Evolutionary conservation across 2,329 filamentous ascomycete genomes (phyloP).

Genomic region (Paecilomyces variotii): DNA sequence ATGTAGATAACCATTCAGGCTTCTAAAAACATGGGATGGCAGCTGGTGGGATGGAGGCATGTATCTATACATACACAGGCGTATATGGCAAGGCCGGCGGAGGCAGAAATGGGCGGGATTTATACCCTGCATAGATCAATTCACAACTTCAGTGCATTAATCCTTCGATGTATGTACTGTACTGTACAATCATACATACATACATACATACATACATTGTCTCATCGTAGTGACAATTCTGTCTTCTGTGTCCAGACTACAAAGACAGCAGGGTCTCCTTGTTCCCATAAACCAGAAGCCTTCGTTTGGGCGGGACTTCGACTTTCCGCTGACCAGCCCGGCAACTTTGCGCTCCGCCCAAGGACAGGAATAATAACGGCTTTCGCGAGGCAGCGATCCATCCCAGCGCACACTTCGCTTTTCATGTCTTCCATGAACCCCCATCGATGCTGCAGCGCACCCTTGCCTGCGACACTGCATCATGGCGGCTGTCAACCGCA

Average conservation of each 20-base stretch:
- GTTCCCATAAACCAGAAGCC: too few species aligned
- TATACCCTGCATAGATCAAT: neutral
- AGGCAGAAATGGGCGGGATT: neutral
- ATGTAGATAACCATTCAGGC: neutral
- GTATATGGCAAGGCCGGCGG: too few species aligned
- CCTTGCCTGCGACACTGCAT: slow-evolving; percentile 21
- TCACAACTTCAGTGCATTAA: neutral
- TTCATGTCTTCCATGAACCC: neutral
- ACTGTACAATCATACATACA: too few species aligned
- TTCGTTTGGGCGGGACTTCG: neutral
- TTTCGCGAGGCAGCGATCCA: neutral
- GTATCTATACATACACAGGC: neutral
- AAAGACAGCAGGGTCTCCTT: neutral
- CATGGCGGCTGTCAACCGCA: slow-evolving; percentile 35
- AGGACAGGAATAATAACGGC: neutral
- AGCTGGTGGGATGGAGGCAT: neutral
- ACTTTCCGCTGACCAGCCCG: neutral
- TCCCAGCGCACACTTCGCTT: neutral
- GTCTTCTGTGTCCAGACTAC: neutral
- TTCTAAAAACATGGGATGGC: neutral
- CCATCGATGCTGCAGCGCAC: slow-evolving; percentile 20
- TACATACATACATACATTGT: too few species aligned
- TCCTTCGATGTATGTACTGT: neutral
- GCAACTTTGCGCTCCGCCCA: neutral
- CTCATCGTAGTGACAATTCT: neutral